phyloP scores from a whole-genome alignment of 441 rosid genomes.

The Hypseocharis bilobata region DNA sequence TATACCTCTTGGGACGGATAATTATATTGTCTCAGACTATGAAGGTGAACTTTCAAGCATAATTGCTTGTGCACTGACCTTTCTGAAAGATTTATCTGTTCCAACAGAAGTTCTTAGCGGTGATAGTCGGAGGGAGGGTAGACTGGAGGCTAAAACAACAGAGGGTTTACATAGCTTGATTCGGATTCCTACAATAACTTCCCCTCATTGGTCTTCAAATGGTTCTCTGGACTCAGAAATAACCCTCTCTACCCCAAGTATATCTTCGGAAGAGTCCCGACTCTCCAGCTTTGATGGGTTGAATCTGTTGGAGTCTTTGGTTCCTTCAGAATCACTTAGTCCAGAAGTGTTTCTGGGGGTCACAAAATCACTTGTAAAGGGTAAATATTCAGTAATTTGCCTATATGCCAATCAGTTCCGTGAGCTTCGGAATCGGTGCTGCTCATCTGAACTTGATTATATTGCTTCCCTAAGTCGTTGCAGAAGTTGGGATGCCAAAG shows the following conservation, averaged over 20 bases:
- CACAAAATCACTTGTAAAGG: conserved; percentile 52
- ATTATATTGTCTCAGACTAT: conserved; percentile 60
- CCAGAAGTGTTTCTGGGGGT: conserved; percentile 62
- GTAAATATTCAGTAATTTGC: conserved; percentile 71
- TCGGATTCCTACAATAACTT: conserved; percentile 35
- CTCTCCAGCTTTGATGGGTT: conserved; percentile 72
- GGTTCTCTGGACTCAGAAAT: conserved; percentile 54
- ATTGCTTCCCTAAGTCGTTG: conserved; percentile 85
- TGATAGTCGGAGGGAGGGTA: conserved; percentile 29
- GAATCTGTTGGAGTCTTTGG: conserved; percentile 50
- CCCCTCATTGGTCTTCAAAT: conserved; percentile 46
- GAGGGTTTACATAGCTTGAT: conserved; percentile 27
- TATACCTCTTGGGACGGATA: conserved; percentile 50
- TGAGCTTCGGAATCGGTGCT: conserved; percentile 56
- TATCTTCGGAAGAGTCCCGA: conserved; percentile 47
- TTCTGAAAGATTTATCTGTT: conserved; percentile 35
- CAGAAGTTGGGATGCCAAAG: conserved; percentile 88
- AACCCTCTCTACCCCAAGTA: conserved; percentile 29
- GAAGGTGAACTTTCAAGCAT: conserved; percentile 88
- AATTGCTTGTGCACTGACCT: conserved; percentile 77
- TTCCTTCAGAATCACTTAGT: conserved; percentile 42
- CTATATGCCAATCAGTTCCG: conserved; percentile 67
- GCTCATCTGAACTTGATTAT: conserved; percentile 69
- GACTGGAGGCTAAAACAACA: conserved; percentile 20
- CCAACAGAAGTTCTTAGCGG: conserved; percentile 26